Base-by-base conservation (phyloP, 805 yeast species). In the Myxozyma udenii region DNA sequence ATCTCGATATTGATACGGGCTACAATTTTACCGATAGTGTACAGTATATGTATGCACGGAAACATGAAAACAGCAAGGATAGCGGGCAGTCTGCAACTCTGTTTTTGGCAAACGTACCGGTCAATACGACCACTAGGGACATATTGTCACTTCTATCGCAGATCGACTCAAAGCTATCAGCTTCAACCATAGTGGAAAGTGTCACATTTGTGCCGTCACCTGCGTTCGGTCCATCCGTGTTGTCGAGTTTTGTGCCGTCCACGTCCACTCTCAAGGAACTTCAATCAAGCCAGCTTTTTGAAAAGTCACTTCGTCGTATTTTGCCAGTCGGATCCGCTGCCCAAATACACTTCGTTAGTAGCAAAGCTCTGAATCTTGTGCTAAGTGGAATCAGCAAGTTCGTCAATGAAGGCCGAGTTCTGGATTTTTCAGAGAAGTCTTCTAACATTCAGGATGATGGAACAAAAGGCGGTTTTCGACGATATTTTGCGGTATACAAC, bases 361-460 rank as follows among this genome's bases (percentile, higher is more conserved):
- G 28, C 43, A 16, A 41, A 37, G 61, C 63, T 68, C 14, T 62
- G 69, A n/a, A 64, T 68, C 38, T 48, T 54, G 6, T 64, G 66
- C 63, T 60, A 64, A 16, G 55, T 46, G 7, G 61, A 47, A 12
- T 49, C 57, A 5, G 40, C 53, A 2, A 23, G 39, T n/a, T 41
- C 53, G 28, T 53, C 53, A 14, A n/a, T 28, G 33, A 28, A 28
- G 14, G 12, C 9, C 33, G 33, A 28, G 9, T 28, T 28, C 33
- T 28, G 12, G 14, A 14, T 14, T 9, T 28, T 39, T 53, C 14
- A 30, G 40, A 12, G 44, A n/a, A n/a, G 42, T 3, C 49, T 38
- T 1, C 28, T 22, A 88, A 68, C 80, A 80, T 62, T 67, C 83
- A 46, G 33, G 49, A 58, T 21, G 57, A 44, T 23, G 71, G 71